Evolutionary conservation across 352 stramenopile genomes (phyloP).

Genomic region (Paralagenidium karlingii): DNA sequence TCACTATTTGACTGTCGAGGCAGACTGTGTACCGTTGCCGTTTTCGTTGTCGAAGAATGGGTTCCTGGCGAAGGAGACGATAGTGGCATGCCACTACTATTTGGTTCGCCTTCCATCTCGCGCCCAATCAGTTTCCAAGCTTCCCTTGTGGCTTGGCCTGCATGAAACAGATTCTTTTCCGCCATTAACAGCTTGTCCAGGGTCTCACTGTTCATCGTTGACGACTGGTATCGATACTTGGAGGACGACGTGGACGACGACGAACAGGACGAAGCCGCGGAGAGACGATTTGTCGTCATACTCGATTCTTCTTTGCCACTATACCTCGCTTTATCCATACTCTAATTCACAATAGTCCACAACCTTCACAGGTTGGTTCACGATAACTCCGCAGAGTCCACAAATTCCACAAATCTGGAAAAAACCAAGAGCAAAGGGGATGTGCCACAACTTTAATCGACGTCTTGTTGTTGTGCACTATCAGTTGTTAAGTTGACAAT

Average conservation of each 20-base stretch:
- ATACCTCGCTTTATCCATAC: too few relatives aligned
- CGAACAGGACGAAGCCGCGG: neutral
- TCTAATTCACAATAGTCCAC: too few relatives aligned
- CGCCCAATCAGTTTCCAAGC: constrained; percentile 71
- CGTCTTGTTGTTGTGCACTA: too few relatives aligned
- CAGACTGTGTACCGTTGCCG: too few relatives aligned
- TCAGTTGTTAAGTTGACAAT: too few relatives aligned
- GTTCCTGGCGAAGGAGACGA: constrained; percentile 7
- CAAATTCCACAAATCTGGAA: too few relatives aligned
- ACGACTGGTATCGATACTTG: neutral
- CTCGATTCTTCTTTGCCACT: constrained; percentile 1
- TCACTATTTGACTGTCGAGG: too few relatives aligned
- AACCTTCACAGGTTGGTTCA: too few relatives aligned
- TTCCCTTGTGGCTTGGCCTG: constrained; percentile 64
- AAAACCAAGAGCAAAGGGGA: too few relatives aligned
- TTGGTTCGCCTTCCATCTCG: constrained; percentile 5
- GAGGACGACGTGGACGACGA: constrained; percentile 3
- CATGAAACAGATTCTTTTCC: constrained; percentile 71
- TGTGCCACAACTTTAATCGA: too few relatives aligned
- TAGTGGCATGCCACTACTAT: constrained; percentile 2
- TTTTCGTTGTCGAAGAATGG: constrained; percentile 2
- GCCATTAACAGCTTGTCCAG: constrained; percentile 70
- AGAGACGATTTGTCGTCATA: neutral
- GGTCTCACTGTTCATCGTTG: constrained; percentile 70
- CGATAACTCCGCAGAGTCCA: too few relatives aligned